Evolutionary conservation across 192 early-diverging fungal species (phyloP), one percentile per base, ranked within the genome.

Genomic region (Umbelopsis sp.): DNA sequence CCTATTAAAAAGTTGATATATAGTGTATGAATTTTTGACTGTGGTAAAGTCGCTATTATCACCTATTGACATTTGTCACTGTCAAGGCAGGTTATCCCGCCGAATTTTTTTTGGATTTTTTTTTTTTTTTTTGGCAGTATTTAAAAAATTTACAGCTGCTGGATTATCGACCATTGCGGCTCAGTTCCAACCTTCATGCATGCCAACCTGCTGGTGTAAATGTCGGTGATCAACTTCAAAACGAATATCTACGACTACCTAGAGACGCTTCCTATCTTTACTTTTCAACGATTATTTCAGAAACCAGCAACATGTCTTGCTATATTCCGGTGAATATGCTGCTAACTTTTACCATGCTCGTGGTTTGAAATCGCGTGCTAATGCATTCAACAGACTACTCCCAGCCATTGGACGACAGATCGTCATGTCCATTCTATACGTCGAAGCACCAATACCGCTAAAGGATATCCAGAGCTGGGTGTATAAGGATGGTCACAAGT

Each of bases 251-350:
- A 89, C 71, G 92, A 92, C 50, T 92, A 92, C 71, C 84, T 94
- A 2, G 91, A 94, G 75, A 88, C 88, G 7, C 86, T 98, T 43
- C 92, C 93, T 2, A 77, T 84, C 26, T 80, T 85, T 69, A 95
- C 91, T 32, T 89, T 94, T 74, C 86, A 90, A 29, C 80, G 89
- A 0, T 84, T 98, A 25, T 98, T 95, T 72, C 83, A 89, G 41
- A 93, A 94, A 53, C 95, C 97, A 11, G 93, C 95, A 36, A 96
- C 97, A 71, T 97, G 95, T 77, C 87, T 97, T 29, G 95, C 94
- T 24, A 92, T 96, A 45, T 93, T 97, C 59, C 86, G 96, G 92
- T 91, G 74, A 45, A 24, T 1, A 20, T 31, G 56, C 20, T 20
- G 12, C 38, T 11, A 3, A 38, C 4, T 38, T 5, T 8, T 11